Evolutionary conservation across 2,329 filamentous ascomycete genomes (phyloP), one percentile per base, ranked within the genome.

Genomic region (Fusarium caatingaense): DNA sequence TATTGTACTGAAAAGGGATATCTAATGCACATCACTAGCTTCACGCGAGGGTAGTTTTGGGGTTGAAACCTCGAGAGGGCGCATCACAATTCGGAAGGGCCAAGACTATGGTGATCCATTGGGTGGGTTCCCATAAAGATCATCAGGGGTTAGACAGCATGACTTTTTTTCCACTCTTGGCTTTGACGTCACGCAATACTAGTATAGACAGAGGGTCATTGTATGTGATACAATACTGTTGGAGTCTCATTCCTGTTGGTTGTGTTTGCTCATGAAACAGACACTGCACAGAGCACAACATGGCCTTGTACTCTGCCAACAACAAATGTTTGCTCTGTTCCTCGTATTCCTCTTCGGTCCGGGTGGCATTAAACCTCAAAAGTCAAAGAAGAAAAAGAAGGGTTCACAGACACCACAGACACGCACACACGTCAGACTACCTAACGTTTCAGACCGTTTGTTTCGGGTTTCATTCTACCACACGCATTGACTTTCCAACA

Each of bases 211-310:
- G 27, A 28, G 27, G 23, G 23, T 25, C 23, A 25, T 25, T 25
- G 23, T 25, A 37, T 37, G 34, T 37, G 34, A 37, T 37, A 37
- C 34, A 37, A 37, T 37, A n/a, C 34, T 37, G 34, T n/a, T 37
- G 3, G 9, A 37, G 5, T 37, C 34, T 58, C 41, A 41, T 23
- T 61, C 34, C n/a, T 48, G 42, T 41, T 40, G 40, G 41, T n/a
- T 61, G 61, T 70, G 68, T 68, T 68, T 71, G 46, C 49, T 68
- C 44, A 32, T 70, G 68, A 70, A 70, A 71, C 67, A 16, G n/a
- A 8, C 42, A 64, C 32, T n/a, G 21, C 42, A 46, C 45, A 56
- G 40, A 48, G 27, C 54, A 64, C 41, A 32, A n/a, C 48, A 59
- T 47, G 28, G 32, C 18, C 40, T 58, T 50, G 65, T 68, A 40